Evolutionary conservation across 768 basidiomycete genomes (phyloP).

Genomic region (Harrya chromipes): DNA sequence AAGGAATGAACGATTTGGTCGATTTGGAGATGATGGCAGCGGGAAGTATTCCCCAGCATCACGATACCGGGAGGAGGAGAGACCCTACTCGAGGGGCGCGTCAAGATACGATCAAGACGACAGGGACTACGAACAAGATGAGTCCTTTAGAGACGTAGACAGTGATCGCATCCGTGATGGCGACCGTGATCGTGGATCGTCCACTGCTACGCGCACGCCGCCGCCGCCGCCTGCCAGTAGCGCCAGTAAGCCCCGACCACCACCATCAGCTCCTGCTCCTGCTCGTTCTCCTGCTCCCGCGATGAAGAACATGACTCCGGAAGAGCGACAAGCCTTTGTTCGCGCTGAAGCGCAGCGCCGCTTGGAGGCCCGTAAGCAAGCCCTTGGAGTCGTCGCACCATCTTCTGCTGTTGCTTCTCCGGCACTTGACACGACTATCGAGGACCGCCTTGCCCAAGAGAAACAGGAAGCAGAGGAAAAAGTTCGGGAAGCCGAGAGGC

Average conservation of each 20-base stretch:
- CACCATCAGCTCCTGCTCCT: constrained; percentile 51
- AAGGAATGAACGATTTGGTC: constrained; percentile 77
- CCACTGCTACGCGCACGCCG: constrained; percentile 41
- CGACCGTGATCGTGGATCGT: constrained; percentile 37
- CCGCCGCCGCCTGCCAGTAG: constrained; percentile 44
- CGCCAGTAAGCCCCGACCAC: constrained; percentile 35
- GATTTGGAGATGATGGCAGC: constrained; percentile 51
- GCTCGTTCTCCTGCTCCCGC: constrained; percentile 57
- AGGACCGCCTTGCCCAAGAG: constrained; percentile 81
- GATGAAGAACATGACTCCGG: constrained; percentile 78
- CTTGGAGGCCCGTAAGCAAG: constrained; percentile 81
- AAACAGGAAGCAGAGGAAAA: constrained; percentile 91
- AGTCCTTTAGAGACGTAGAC: constrained; percentile 32
- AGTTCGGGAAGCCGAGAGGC: constrained; percentile 69
- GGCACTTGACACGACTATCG: constrained; percentile 73
- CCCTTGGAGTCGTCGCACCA: constrained; percentile 65
- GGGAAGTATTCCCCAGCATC: constrained; percentile 33
- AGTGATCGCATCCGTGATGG: constrained; percentile 30
- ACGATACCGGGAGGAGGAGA: constrained; percentile 43
- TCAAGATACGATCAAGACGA: constrained; percentile 35
- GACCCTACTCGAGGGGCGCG: constrained; percentile 50
- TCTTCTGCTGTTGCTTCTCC: constrained; percentile 38
- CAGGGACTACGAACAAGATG: constrained; percentile 36
- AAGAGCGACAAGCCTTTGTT: constrained; percentile 76
- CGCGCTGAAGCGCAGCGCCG: constrained; percentile 77